Conservation (phyloP, 2,329 filamentous ascomycete species). For the Niveomyces coronatus region DNA sequence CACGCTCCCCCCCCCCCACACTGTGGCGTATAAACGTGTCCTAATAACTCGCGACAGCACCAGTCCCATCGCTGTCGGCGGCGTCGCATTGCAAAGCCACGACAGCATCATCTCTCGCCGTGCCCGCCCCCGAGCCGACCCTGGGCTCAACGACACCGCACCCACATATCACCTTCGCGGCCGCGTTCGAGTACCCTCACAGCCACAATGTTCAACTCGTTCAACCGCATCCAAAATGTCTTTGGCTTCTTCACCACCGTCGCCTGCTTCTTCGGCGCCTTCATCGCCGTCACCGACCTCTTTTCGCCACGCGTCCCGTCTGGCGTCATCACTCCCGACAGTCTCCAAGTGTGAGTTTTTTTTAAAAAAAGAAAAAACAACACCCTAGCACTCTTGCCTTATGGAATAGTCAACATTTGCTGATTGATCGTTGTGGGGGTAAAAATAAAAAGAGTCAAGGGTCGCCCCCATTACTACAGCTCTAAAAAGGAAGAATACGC, state of each 20-base stretch:
- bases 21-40: slow-evolving; percentile 10
- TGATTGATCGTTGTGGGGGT: too few relatives aligned
- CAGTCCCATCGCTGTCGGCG: slow-evolving; percentile 13
- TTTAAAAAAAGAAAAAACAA: too few relatives aligned
- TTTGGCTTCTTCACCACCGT: slow-evolving; percentile 99
- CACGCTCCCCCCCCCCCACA: slow-evolving; percentile 3
- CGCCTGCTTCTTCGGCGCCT: slow-evolving; percentile 65
- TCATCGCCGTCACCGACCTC: slow-evolving; percentile 75
- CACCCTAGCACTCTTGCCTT: too few relatives aligned
- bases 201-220: slow-evolving; percentile 69
- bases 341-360: slow-evolving; percentile 69
- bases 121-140: too few relatives aligned
- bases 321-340: slow-evolving; percentile 52
- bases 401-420: too few relatives aligned
- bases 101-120: too few relatives aligned
- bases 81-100: slow-evolving; percentile 12
- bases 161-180: neutral
- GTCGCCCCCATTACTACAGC: slow-evolving; percentile 92
- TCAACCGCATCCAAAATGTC: slow-evolving; percentile 79
- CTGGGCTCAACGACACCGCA: too few relatives aligned
- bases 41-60: slow-evolving; percentile 7
- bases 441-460: slow-evolving; percentile 57
- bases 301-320: slow-evolving; percentile 59
- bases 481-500: slow-evolving; percentile 92
- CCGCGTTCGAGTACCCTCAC: neutral